Percentiles rank a stretch among this genome's conserved stretches.
phyloP scores from a whole-genome alignment of 768 basidiomycete species.

The Leucogyrophana mollusca region DNA sequence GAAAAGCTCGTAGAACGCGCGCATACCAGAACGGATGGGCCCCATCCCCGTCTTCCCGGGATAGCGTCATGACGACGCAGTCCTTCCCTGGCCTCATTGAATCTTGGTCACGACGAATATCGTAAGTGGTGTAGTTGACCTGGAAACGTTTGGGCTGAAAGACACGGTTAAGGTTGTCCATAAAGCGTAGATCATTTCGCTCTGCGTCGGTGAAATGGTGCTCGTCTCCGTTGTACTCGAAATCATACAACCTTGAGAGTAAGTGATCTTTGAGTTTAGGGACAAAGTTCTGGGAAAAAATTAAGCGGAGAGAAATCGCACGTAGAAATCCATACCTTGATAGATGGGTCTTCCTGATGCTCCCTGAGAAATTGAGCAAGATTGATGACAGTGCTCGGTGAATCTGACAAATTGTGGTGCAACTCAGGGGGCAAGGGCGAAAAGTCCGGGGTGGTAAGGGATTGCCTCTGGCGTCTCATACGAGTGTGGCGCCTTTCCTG shows the following conservation, averaged over 20 bases:
- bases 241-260: slow-evolving; percentile 7
- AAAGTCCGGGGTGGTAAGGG: neutral
- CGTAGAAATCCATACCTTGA: slow-evolving; percentile 6
- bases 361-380: slow-evolving; percentile 1
- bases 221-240: slow-evolving; percentile 16
- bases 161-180: slow-evolving; percentile 11
- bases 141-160: slow-evolving; percentile 4
- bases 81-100: slow-evolving; percentile 16
- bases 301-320: neutral
- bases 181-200: neutral
- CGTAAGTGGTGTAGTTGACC: slow-evolving; percentile 20
- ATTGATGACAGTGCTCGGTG: neutral
- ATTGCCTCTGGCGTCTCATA: neutral
- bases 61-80: slow-evolving; percentile 18
- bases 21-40: slow-evolving; percentile 23
- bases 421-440: neutral
- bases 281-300: slow-evolving; percentile 15
- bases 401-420: slow-evolving; percentile 4
- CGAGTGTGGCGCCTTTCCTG: slow-evolving; percentile 11
- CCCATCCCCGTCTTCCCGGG: slow-evolving; percentile 7
- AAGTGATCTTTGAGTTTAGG: slow-evolving; percentile 20
- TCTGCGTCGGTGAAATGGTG: slow-evolving; percentile 4
- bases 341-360: slow-evolving; percentile 14
- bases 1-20: slow-evolving; percentile 17
- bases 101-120: slow-evolving; percentile 15